These are phyloP conservation scores for Beta macrorhiza DNA, from an alignment of 179 eudicot genomes.

Conservation along the genomic window DNA sequence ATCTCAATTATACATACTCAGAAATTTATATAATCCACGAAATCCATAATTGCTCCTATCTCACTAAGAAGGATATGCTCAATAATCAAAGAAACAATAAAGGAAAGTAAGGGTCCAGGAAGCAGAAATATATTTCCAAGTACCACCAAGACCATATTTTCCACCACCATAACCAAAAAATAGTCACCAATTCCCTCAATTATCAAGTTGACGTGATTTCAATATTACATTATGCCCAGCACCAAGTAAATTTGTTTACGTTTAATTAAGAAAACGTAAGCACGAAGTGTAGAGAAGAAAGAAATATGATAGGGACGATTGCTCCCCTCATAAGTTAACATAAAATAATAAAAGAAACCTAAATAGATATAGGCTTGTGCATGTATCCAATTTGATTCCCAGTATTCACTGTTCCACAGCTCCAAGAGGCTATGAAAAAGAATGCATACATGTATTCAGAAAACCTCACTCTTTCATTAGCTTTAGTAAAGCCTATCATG, in stretches of 20 bases:
- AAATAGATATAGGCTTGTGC: not conserved
- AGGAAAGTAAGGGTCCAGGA: not conserved
- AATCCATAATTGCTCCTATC: not conserved
- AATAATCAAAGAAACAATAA: not conserved
- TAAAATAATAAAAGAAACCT: not conserved
- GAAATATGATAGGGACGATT: not conserved
- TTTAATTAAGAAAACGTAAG: not conserved
- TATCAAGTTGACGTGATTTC: not conserved
- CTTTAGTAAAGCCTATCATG: not conserved
- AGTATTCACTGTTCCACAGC: not conserved
- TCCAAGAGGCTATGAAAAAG: not conserved
- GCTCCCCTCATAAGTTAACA: not conserved
- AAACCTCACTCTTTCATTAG: not conserved
- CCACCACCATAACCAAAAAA: not conserved
- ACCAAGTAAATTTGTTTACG: not conserved
- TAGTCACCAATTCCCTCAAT: not conserved
- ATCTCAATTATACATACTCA: not conserved
- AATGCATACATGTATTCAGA: not conserved
- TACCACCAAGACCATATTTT: not conserved
- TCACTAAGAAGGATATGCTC: not conserved
- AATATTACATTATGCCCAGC: not conserved
- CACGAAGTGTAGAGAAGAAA: not conserved
- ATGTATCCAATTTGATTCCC: not conserved
- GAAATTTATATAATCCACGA: not conserved
- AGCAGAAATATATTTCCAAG: not conserved